Evolutionary conservation across 192 early-diverging fungal genomes (phyloP).

Genomic region (Coemansia sp.): DNA sequence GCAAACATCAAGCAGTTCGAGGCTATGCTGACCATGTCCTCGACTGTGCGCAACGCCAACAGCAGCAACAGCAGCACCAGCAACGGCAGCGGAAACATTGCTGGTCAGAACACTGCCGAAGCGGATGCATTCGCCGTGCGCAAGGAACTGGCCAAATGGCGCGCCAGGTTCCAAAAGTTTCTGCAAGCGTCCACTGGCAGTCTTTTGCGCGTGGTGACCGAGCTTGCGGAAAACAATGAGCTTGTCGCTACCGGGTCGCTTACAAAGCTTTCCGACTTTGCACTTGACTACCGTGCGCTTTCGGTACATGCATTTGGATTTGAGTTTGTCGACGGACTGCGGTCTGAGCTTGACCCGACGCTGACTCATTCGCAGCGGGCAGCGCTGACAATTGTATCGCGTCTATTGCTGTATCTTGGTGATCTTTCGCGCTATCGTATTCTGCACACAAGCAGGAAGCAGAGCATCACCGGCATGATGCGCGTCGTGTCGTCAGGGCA

Average conservation of each 20-base stretch:
- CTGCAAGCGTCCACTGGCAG: constrained; percentile 33
- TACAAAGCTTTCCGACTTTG: constrained; percentile 10
- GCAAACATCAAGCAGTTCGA: constrained; percentile 37
- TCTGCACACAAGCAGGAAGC: constrained; percentile 27
- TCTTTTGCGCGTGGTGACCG: constrained; percentile 27
- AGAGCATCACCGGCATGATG: constrained; percentile 3
- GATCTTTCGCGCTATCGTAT: constrained; percentile 45
- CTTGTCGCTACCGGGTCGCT: constrained; percentile 17
- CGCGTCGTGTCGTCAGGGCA: constrained; percentile 3
- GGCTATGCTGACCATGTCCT: constrained; percentile 10
- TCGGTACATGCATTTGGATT: constrained; percentile 27
- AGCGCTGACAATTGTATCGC: constrained; percentile 26
- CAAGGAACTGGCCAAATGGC: constrained; percentile 28
- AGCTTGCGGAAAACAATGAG: constrained; percentile 33
- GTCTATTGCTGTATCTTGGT: constrained; percentile 37
- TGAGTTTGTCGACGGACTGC: constrained; percentile 27
- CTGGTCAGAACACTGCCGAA: neutral
- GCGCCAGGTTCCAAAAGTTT: constrained; percentile 36
- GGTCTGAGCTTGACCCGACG: constrained; percentile 27
- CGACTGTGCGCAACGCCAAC: neutral
- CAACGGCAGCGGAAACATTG: neutral
- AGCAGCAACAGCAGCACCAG: neutral
- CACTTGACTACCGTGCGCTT: constrained; percentile 31
- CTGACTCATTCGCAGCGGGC: constrained; percentile 30
- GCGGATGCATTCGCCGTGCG: constrained; percentile 11